Percentiles rank a stretch among this genome's conserved stretches.
Conservation (phyloP, 495 filamentous ascomycete species). For the Penicillium atrosanguineum region DNA sequence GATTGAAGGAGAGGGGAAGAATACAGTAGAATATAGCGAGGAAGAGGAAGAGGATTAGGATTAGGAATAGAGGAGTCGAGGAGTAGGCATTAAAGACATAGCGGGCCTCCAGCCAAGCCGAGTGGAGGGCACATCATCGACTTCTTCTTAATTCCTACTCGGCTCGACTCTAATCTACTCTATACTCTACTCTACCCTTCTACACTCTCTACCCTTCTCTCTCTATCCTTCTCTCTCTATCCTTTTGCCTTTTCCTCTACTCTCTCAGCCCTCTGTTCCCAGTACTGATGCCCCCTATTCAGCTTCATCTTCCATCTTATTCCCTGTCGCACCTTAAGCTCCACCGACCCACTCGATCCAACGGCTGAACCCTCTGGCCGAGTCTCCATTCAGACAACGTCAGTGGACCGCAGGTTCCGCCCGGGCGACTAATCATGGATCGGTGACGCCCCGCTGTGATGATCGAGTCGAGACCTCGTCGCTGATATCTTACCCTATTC, state of each 20-base stretch:
- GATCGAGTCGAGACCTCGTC: conserved; percentile 28
- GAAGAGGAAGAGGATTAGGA: conserved; percentile 1
- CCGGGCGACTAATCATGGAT: conserved; percentile 26
- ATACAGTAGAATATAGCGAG: not conserved
- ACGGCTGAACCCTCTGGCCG: conserved; percentile 24
- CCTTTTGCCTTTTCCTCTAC: not conserved
- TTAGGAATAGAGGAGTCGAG: not conserved
- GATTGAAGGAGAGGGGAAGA: not conserved
- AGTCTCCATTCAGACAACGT: conserved; percentile 18
- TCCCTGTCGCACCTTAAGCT: conserved; percentile 1
- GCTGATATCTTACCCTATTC: too few relatives aligned
- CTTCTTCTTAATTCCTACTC: not conserved
- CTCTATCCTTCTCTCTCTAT: not conserved
- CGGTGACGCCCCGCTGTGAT: conserved; percentile 30
- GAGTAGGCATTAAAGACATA: not conserved
- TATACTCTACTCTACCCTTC: not conserved
- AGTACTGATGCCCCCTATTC: not conserved
- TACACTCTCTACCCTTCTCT: not conserved
- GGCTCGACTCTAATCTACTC: not conserved
- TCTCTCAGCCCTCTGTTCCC: not conserved
- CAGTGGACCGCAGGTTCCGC: conserved; percentile 25
- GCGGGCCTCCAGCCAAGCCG: conserved; percentile 3
- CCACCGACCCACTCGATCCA: conserved; percentile 28
- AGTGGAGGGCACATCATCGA: not conserved
- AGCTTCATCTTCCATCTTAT: not conserved